A percentile compares a stretch with the other conserved stretches of the same genome.
Evolutionary conservation across 2,329 filamentous ascomycete genomes (phyloP).

Genomic region (Keithomyces neogunnii): DNA sequence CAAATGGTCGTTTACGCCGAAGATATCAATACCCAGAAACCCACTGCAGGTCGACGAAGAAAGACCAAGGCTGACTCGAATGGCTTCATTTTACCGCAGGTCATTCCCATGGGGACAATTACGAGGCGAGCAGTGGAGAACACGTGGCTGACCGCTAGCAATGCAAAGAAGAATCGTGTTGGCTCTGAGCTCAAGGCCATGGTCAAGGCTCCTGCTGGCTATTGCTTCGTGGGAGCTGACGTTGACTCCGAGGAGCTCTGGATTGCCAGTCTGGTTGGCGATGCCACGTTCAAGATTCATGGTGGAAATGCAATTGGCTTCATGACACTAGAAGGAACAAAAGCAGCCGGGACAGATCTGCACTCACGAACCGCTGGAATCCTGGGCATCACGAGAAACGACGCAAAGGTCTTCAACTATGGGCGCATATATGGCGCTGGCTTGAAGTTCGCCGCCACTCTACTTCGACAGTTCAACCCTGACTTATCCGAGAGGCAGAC

Average conservation of each 20-base stretch:
- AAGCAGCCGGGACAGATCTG: constrained; percentile 85
- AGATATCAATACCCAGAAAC: constrained; percentile 32
- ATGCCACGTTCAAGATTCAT: constrained; percentile 89
- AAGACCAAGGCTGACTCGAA: constrained; percentile 14
- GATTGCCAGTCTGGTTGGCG: constrained; percentile 93
- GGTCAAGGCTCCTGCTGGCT: constrained; percentile 84
- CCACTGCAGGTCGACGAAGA: constrained; percentile 3
- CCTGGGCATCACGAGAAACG: constrained; percentile 84
- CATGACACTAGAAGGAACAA: constrained; percentile 96
- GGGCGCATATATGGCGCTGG: constrained; percentile 98
- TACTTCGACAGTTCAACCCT: constrained; percentile 91
- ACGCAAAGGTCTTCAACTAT: constrained; percentile 98
- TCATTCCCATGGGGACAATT: constrained; percentile 98
- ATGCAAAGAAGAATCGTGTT: constrained; percentile 91
- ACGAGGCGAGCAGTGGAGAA: constrained; percentile 93
- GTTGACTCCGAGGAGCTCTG: constrained; percentile 96
- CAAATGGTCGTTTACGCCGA: constrained; percentile 88
- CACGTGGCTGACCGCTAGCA: constrained; percentile 95
- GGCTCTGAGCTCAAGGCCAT: constrained; percentile 96
- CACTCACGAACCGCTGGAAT: constrained; percentile 92
- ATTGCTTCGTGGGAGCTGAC: constrained; percentile 91
- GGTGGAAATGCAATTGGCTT: constrained; percentile 97
- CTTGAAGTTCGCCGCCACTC: constrained; percentile 80
- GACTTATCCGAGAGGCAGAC: constrained; percentile 73
- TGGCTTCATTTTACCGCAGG: constrained; percentile 86